phyloP scores from a whole-genome alignment of 164 flowering plant species.

The Litsea cubeba region DNA sequence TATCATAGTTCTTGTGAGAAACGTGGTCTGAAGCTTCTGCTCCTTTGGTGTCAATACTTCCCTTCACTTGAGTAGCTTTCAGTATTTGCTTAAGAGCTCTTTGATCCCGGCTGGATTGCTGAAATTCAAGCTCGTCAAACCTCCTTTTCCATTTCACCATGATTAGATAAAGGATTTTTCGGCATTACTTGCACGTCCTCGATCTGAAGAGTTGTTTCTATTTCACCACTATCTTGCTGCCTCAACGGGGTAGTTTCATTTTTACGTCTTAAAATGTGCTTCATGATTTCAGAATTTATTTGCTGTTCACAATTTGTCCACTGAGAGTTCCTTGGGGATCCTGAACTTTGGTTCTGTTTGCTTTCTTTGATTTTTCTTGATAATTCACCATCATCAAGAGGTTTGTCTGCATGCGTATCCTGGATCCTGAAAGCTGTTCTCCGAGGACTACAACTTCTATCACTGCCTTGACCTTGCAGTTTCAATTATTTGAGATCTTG shows the following conservation, averaged over 20 bases:
- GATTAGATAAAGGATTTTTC: conserved; percentile 45
- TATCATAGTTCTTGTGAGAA: not conserved
- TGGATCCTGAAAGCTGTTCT: conserved; percentile 10
- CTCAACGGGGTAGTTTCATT: conserved; percentile 79
- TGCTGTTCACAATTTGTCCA: conserved; percentile 18
- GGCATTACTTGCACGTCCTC: conserved; percentile 25
- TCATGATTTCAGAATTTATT: conserved; percentile 28
- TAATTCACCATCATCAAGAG: conserved; percentile 10
- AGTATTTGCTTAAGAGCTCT: conserved; percentile 92
- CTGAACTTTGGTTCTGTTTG: conserved; percentile 19
- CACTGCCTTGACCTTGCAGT: conserved; percentile 70
- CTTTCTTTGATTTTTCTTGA: conserved; percentile 28
- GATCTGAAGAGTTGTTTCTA: conserved; percentile 7
- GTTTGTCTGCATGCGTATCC: conserved; percentile 4
- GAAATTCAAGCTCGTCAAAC: conserved; percentile 64
- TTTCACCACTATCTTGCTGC: conserved; percentile 25
- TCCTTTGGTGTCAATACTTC: conserved; percentile 28
- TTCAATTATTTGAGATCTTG: conserved; percentile 54
- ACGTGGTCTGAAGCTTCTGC: conserved; percentile 18
- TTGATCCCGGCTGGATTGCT: conserved; percentile 75
- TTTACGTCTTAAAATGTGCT: conserved; percentile 40
- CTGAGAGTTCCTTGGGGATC: conserved; percentile 33
- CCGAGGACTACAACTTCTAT: conserved; percentile 28
- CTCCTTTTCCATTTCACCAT: conserved; percentile 81
- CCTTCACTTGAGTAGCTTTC: conserved; percentile 74